Base-by-base conservation (phyloP, 2,329 filamentous ascomycete species). In the Fusarium lateritium region DNA sequence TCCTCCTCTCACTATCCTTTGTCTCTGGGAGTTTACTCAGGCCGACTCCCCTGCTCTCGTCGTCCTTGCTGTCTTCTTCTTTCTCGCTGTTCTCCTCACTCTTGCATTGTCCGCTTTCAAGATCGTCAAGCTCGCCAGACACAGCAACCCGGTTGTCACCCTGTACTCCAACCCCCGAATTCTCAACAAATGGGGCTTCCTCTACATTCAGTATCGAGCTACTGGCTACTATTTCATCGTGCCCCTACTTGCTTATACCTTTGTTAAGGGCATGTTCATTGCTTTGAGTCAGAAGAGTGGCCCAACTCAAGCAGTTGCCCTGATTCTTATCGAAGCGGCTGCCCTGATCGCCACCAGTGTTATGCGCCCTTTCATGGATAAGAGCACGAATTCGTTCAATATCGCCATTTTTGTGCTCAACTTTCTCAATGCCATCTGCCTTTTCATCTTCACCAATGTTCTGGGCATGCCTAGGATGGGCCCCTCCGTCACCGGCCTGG, bases 171-270 rank as follows among this genome's bases (percentile, higher is more conserved):
- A 98, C 76, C 94, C 94, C 11, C 88, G 92, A 63, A 91, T 92
- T 52, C 87, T 98, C 68, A 97, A 98, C 87, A 97, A 97, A 81
- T 98, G 94, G 94, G 95, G 95, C 17, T 98, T 98, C 84, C 87
- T 98, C 68, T 98, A 98, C 77, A 94, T 98, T 28, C 94, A 97
- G 79, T 98, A 97, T 86, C 92, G 95, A 75, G 95, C 95, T 28
- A 95, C 94, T 2, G 93, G 94, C 39, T 98, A 97, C 86, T 98
- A 96, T 84, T 98, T 95, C 79, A 92, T 98, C 72, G 87, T 96
- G 28, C 93, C 94, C 0, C 82, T 91, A 54, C 84, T 98, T 57
- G 81, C 82, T 46, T 97, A 98, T 79, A 89, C 91, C 31, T 77
- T 98, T 17, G 75, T 96, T 79, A 98, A 98, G 86, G 88, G 91